These are phyloP conservation scores for Anthracocystis walkeri DNA, from an alignment of 1,284 basidiomycete genomes.

Conservation along the genomic window DNA sequence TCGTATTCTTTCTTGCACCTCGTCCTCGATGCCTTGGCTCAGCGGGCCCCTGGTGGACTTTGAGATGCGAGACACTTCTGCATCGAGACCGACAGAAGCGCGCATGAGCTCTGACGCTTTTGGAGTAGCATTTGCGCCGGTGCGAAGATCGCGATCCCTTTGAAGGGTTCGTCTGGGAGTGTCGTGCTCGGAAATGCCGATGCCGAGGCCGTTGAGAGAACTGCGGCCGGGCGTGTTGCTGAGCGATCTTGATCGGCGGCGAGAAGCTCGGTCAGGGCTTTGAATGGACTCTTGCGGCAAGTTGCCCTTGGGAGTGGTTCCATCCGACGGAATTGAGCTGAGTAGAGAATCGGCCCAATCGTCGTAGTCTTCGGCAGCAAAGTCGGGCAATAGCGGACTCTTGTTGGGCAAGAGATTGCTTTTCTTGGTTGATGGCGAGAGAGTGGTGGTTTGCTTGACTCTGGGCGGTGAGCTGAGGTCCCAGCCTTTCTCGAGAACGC, in stretches of 20 bases:
- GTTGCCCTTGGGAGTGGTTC: neutral
- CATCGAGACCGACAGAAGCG: conserved; percentile 25
- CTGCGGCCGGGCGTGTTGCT: conserved; percentile 9
- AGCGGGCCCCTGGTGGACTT: neutral
- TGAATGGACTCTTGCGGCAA: neutral
- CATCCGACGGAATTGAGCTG: conserved; percentile 35
- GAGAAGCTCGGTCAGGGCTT: conserved; percentile 9
- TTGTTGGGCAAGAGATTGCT: conserved; percentile 31
- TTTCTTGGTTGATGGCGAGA: conserved; percentile 28
- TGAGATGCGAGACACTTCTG: neutral
- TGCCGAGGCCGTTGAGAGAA: conserved; percentile 39
- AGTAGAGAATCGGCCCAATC: conserved; percentile 50
- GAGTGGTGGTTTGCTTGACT: neutral
- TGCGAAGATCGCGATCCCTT: conserved; percentile 19
- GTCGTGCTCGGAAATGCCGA: conserved; percentile 27
- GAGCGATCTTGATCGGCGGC: conserved; percentile 25
- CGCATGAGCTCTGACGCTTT: conserved; percentile 35
- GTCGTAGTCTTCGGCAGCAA: conserved; percentile 48
- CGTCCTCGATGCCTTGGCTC: conserved; percentile 7
- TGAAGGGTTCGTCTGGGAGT: conserved; percentile 23
- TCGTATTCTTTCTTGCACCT: conserved; percentile 28
- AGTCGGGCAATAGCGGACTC: conserved; percentile 52
- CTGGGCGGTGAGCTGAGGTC: conserved; percentile 38
- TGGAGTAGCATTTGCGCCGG: conserved; percentile 27
- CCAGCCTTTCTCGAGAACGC: conserved; percentile 52